Base-by-base conservation (phyloP, 1,284 basidiomycete genomes). In the Trametes sp. region DNA sequence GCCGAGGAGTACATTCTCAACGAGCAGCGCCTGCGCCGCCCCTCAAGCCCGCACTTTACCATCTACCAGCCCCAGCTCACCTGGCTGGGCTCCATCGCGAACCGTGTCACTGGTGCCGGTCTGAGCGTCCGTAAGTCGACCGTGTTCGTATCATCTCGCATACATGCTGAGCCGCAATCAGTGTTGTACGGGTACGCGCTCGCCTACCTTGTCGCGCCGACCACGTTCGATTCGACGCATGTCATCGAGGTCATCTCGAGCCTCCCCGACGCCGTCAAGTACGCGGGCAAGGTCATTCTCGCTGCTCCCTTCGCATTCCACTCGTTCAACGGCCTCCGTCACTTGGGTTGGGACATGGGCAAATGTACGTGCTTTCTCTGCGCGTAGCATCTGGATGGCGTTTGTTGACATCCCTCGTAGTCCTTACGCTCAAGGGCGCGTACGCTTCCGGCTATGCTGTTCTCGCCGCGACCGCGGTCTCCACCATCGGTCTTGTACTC, bases 41-140 rank as follows among this genome's bases (percentile, higher is more conserved):
- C 98, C 21, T 91, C 84, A 61, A 93, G 91, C 72, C 97, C 98
- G 24, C 95, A 98, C 78, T 92, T 96, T 72, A 94, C 94, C 53
- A 98, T 98, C 78, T 99, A 98, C 82, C 93, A 98, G 77, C 95
- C 95, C 23, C 96, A 98, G 77, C 78, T 95, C 50, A 98, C 97
- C 46, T 98, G 94, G 94, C 41, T 90, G 59, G 84, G 80, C 3
- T 98, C 95, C 16, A 95, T 97, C 72, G 85, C 84, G 33, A 91
- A 98, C 81, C 92, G 97, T 76, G 78, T 87, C 51, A 94, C 95
- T 7, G 97, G 98, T 63, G 84, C 79, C 24, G 93, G 83, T 11
- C 82, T 99, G 57, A 90, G 90, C 64, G 87, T 84, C 63, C 82
- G 93, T 95, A 73, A 73, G 93, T 88, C 61, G 45, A 16, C 14